Evolutionary conservation across 2,329 filamentous ascomycete species (phyloP).

Genomic region (Neurospora crassa): DNA sequence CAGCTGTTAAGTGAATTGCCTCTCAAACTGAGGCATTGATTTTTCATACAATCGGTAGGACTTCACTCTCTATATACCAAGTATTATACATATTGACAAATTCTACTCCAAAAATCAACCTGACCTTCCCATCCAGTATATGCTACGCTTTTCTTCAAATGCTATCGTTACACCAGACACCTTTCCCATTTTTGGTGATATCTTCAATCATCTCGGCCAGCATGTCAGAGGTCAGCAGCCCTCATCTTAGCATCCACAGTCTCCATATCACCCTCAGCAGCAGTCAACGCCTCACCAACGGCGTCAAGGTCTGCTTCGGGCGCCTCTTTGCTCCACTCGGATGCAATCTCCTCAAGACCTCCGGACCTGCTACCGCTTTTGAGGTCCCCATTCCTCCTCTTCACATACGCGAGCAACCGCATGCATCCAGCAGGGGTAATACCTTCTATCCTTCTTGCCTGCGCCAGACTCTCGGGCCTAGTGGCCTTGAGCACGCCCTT

Average conservation of each 20-base stretch:
- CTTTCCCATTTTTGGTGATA: not conserved
- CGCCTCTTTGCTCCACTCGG: not conserved
- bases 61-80: not conserved
- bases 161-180: not conserved
- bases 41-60: not conserved
- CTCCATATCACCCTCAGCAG: slow-evolving; percentile 24
- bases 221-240: slow-evolving; percentile 22
- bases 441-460: slow-evolving; percentile 81
- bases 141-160: not conserved
- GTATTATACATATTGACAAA: not conserved
- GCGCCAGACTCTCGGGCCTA: slow-evolving; percentile 75
- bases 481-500: slow-evolving; percentile 59
- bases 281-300: not conserved
- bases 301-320: slow-evolving; percentile 9
- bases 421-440: slow-evolving; percentile 53
- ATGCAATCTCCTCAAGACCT: not conserved
- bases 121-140: not conserved
- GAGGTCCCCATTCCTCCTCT: slow-evolving; percentile 20
- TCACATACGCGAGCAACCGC: slow-evolving; percentile 54
- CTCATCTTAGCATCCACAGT: slow-evolving; percentile 30
- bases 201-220: not conserved
- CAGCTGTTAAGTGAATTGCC: not conserved
- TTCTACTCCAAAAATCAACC: not conserved
- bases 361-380: not conserved
- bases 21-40: not conserved